Evolutionary conservation across 2,329 filamentous ascomycete species (phyloP).

Genomic region (Stemphylium beticola): DNA sequence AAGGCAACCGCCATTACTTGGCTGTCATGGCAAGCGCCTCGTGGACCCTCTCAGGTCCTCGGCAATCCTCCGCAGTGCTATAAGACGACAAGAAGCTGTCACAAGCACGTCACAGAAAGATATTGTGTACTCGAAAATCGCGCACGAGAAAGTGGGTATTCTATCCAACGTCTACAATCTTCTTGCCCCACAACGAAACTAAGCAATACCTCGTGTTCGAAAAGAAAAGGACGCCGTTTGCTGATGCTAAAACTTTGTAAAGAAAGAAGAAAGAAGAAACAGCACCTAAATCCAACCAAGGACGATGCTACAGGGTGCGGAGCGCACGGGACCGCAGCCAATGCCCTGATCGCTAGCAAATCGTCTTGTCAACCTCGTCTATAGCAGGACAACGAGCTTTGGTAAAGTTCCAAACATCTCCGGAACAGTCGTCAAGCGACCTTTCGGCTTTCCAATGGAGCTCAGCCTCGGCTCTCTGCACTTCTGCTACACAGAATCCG

Average conservation of each 20-base stretch:
- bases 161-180: background rate
- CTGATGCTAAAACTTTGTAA: conserved; percentile 9
- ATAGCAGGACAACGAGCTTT: conserved; percentile 30
- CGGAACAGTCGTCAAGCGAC: conserved; percentile 45
- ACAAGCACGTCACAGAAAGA: background rate
- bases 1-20: background rate
- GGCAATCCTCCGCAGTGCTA: background rate
- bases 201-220: background rate
- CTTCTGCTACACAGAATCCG: conserved; percentile 50
- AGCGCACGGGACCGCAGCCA: background rate
- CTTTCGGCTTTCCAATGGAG: conserved; percentile 49
- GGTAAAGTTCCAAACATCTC: conserved; percentile 50
- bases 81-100: background rate
- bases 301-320: background rate
- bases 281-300: background rate
- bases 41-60: background rate
- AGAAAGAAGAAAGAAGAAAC: background rate
- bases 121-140: background rate
- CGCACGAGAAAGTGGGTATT: no score
- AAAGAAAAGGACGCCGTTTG: conserved; percentile 10
- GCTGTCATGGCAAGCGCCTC: background rate
- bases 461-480: conserved; percentile 47
- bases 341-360: conserved; percentile 17
- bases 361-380: background rate
- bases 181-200: background rate